Evolutionary conservation across 805 yeast genomes (phyloP).

Genomic region (Hanseniaspora lindneri): DNA sequence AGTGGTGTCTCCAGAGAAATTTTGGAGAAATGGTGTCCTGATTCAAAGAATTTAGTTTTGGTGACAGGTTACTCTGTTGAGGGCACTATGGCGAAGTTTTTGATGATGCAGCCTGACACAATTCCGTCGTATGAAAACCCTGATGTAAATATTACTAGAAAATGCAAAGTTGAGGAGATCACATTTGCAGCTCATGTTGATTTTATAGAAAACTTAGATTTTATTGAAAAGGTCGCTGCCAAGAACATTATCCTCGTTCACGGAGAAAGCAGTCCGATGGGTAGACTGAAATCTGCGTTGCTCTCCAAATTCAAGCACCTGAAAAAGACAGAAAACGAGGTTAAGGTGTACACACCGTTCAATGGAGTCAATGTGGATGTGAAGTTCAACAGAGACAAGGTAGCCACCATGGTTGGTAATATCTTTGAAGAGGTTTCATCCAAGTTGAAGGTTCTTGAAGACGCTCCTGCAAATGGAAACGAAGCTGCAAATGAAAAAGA

Average conservation of each 20-base stretch:
- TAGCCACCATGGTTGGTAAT: constrained; percentile 63
- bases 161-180: constrained; percentile 79
- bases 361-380: constrained; percentile 72
- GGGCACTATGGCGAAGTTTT: constrained; percentile 91
- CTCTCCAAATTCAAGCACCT: constrained; percentile 71
- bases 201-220: constrained; percentile 81
- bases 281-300: constrained; percentile 84
- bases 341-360: constrained; percentile 81
- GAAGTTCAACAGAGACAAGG: constrained; percentile 68
- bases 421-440: constrained; percentile 37
- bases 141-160: constrained; percentile 72
- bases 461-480: too few species aligned
- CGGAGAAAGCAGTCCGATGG: constrained; percentile 98
- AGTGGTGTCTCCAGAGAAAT: constrained; percentile 87
- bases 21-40: constrained; percentile 95
- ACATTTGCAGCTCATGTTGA: constrained; percentile 99
- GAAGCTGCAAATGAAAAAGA: too few species aligned
- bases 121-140: constrained; percentile 76
- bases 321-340: constrained; percentile 79
- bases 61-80: constrained; percentile 96
- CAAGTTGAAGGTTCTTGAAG: constrained; percentile 3
- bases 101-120: constrained; percentile 80
- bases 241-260: constrained; percentile 81
- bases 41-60: constrained; percentile 73
- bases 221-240: constrained; percentile 81